phyloP scores from a whole-genome alignment of 2,329 filamentous ascomycete genomes.

The Fusarium sp. region DNA sequence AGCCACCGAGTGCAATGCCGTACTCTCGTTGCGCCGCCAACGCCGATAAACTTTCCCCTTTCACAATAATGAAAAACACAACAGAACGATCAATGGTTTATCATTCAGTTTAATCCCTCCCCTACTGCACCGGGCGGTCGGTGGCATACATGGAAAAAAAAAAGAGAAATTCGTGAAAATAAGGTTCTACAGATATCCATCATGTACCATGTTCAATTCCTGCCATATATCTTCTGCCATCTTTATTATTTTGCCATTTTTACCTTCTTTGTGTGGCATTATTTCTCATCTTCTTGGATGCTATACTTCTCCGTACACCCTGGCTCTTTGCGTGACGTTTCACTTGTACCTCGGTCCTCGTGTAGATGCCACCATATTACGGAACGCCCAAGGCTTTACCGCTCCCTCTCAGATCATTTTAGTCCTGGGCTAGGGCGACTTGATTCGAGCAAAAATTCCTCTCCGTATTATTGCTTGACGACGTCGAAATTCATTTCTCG shows the following conservation, averaged over 20 bases:
- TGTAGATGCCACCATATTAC: background rate
- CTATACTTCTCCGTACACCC: background rate
- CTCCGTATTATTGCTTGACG: background rate
- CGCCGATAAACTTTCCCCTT: background rate
- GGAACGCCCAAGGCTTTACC: background rate
- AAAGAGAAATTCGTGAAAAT: background rate
- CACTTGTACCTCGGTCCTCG: background rate
- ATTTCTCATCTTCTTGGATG: background rate
- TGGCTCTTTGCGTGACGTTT: background rate
- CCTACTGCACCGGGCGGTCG: background rate
- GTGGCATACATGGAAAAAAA: background rate
- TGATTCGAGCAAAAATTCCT: background rate
- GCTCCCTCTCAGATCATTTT: background rate
- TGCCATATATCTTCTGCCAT: background rate
- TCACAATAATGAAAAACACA: background rate
- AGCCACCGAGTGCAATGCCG: background rate
- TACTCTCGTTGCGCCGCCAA: background rate
- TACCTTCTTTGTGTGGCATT: background rate
- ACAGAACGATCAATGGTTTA: background rate
- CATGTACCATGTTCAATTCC: background rate
- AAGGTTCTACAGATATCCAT: background rate
- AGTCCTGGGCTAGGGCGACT: background rate
- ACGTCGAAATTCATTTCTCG: background rate
- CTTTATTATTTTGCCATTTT: background rate
- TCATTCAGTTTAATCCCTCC: background rate